Conservation (phyloP, 331 rosid species). For the Dryas integrifolia region DNA sequence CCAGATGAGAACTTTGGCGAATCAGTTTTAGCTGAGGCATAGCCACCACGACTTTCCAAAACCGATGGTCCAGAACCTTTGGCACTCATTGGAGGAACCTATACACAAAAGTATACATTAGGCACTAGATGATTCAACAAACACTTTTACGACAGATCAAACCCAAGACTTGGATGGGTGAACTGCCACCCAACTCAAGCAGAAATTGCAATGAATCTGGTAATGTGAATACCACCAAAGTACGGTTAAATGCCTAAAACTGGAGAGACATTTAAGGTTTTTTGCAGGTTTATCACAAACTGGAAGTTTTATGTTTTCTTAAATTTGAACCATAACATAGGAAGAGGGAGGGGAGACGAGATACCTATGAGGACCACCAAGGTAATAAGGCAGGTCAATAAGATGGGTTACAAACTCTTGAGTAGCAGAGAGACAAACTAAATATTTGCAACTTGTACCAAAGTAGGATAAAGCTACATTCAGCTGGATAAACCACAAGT, state of each 20-base stretch:
- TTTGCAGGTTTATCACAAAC: background rate
- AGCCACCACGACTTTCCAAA: conserved; percentile 77
- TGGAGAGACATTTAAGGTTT: background rate
- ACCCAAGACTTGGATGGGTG: background rate
- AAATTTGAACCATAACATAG: background rate
- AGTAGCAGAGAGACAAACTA: background rate
- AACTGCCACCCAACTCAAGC: background rate
- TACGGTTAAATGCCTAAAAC: background rate
- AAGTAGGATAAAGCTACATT: background rate
- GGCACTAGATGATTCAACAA: conserved; percentile 7
- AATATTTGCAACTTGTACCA: background rate
- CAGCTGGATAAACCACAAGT: background rate
- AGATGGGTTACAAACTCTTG: background rate
- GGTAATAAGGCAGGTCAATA: background rate
- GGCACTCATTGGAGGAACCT: conserved; percentile 62
- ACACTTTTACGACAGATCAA: background rate
- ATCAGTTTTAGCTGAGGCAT: conserved; percentile 61
- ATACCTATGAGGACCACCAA: background rate
- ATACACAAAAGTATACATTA: background rate
- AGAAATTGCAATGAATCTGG: background rate
- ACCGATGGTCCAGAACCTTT: conserved; percentile 70
- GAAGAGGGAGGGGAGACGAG: background rate
- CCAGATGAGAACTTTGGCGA: conserved; percentile 80
- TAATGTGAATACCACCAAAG: background rate
- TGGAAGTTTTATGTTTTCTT: conserved; percentile 8